phyloP scores from a whole-genome alignment of 148 eudicot genomes.

The Spergularia bocconei region DNA sequence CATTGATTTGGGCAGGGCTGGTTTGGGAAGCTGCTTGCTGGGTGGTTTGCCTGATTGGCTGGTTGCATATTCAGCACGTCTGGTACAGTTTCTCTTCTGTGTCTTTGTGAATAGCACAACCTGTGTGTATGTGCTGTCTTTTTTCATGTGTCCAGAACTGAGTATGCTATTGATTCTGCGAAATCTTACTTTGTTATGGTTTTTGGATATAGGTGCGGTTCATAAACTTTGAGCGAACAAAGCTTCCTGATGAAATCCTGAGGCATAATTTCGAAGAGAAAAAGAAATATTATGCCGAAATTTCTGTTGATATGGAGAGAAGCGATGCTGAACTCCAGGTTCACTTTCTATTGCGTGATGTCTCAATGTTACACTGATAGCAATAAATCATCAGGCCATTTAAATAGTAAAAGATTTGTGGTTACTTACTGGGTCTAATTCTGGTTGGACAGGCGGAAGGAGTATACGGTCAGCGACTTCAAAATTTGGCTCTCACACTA shows the following conservation, averaged over 20 bases:
- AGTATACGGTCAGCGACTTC: slow-evolving; percentile 91
- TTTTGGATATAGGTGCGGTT: slow-evolving; percentile 55
- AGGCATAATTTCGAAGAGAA: slow-evolving; percentile 88
- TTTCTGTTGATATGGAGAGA: slow-evolving; percentile 69
- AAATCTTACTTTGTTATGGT: not conserved
- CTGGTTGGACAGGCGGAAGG: slow-evolving; percentile 80
- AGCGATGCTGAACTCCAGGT: slow-evolving; percentile 98
- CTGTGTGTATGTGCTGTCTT: not conserved
- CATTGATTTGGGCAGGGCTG: slow-evolving; percentile 85
- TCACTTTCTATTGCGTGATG: not conserved
- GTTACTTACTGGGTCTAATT: slow-evolving; percentile 16
- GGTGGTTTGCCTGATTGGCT: slow-evolving; percentile 97
- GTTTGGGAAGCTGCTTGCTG: slow-evolving; percentile 91
- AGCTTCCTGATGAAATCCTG: slow-evolving; percentile 83
- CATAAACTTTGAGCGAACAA: slow-evolving; percentile 83
- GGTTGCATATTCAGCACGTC: slow-evolving; percentile 86
- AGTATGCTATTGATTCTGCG: not conserved
- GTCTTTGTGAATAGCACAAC: not conserved
- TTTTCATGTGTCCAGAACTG: not conserved
- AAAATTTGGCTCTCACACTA: slow-evolving; percentile 94
- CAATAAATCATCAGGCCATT: not conserved
- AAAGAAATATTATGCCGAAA: slow-evolving; percentile 69
- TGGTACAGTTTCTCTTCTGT: slow-evolving; percentile 46
- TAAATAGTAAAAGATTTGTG: not conserved
- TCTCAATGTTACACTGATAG: not conserved